Evolutionary conservation across 2,329 filamentous ascomycete species (phyloP).

Genomic region (Bipolaris zeicola): DNA sequence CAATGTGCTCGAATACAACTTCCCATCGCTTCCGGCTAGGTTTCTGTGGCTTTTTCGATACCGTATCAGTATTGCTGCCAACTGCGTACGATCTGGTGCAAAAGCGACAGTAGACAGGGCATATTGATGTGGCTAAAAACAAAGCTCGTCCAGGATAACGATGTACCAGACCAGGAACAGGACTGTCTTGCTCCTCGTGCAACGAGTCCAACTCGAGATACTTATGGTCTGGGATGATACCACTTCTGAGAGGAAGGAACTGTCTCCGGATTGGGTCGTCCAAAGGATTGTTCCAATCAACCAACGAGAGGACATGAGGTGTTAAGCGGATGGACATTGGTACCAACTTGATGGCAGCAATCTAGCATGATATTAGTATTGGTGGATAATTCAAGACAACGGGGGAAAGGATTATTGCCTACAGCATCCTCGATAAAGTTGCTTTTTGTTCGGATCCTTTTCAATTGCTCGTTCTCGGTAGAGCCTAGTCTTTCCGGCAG

Average conservation of each 20-base stretch:
- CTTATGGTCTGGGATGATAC: conserved; percentile 61
- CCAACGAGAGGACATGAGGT: conserved; percentile 64
- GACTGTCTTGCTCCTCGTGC: conserved; percentile 62
- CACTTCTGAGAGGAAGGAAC: conserved; percentile 63
- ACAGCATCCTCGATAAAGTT: conserved; percentile 61
- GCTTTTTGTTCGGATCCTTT: conserved; percentile 54
- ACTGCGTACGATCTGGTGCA: conserved; percentile 67
- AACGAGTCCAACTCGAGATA: conserved; percentile 63
- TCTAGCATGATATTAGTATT: conserved; percentile 6
- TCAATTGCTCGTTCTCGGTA: conserved; percentile 36
- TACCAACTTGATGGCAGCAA: conserved; percentile 58
- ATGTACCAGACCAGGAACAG: conserved; percentile 64
- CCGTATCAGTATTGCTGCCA: conserved; percentile 60
- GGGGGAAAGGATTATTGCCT: background rate
- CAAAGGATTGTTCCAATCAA: conserved; percentile 64
- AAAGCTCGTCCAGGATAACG: conserved; percentile 68
- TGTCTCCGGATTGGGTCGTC: conserved; percentile 66
- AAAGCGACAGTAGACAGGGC: conserved; percentile 67
- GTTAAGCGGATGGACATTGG: conserved; percentile 67
- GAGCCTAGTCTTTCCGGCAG: conserved; percentile 58
- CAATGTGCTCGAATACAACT: conserved; percentile 63
- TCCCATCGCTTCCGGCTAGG: conserved; percentile 59
- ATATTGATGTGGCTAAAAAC: conserved; percentile 65
- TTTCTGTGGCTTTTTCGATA: conserved; percentile 49
- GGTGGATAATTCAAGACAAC: background rate